Evolutionary conservation across 352 stramenopile species (phyloP).

Genomic region (Globisporangium apiculatum): DNA sequence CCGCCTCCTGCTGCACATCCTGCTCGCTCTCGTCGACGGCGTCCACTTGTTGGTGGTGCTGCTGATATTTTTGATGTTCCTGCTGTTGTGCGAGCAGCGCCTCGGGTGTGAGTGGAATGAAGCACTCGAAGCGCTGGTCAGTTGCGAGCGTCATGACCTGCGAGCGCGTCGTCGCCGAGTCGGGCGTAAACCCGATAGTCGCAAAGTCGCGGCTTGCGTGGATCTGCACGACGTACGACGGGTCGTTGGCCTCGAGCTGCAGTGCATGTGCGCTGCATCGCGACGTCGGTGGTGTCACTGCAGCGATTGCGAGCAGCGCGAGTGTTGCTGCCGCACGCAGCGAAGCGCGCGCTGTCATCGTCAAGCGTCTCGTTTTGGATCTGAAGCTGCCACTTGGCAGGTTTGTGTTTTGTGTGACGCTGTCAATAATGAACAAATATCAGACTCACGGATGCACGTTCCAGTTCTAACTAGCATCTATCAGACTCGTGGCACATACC

Average conservation of each 20-base stretch:
- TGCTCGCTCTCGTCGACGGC: conserved; percentile 1
- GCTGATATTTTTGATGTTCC: not conserved
- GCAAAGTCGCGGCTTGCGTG: conserved; percentile 38
- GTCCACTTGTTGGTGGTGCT: not conserved
- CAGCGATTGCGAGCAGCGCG: not conserved
- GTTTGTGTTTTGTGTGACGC: too few relatives aligned
- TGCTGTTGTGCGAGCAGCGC: conserved; percentile 6
- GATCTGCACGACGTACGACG: conserved; percentile 66
- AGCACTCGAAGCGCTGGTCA: conserved; percentile 68
- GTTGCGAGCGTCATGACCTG: conserved; percentile 60
- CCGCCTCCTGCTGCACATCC: conserved; percentile 2
- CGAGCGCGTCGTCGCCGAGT: conserved; percentile 21
- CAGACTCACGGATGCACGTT: too few relatives aligned
- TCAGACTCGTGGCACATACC: too few relatives aligned
- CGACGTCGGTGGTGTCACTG: not conserved
- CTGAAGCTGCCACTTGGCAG: too few relatives aligned
- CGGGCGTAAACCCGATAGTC: conserved; percentile 7
- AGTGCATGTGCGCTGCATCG: conserved; percentile 1
- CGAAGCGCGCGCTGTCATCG: too few relatives aligned
- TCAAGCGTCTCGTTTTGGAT: too few relatives aligned
- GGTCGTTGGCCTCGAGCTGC: conserved; percentile 14
- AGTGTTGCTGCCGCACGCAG: not conserved
- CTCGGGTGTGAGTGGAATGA: conserved; percentile 33
- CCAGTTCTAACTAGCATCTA: too few relatives aligned
- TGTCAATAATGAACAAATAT: too few relatives aligned